Percentiles rank a stretch among this genome's conserved stretches.
Conservation (phyloP, 163 green algal species). For the Chloromonas sp. region DNA sequence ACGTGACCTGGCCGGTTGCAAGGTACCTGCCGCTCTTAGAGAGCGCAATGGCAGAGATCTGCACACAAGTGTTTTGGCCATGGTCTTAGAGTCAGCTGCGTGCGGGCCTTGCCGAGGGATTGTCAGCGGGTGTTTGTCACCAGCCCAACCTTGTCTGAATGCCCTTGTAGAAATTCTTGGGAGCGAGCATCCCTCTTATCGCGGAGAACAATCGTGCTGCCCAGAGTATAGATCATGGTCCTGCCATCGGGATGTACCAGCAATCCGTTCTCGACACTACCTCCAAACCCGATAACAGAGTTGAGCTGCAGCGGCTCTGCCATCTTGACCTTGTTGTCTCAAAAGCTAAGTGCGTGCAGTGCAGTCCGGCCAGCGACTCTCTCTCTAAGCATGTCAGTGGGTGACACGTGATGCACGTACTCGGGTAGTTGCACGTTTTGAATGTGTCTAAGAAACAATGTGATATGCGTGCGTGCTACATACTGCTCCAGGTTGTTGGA, state of each 20-base stretch:
- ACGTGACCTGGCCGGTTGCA: constrained; percentile 70
- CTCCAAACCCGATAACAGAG: constrained; percentile 57
- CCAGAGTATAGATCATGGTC: constrained; percentile 74
- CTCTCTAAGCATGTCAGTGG: too few species aligned
- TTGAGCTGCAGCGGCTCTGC: constrained; percentile 25
- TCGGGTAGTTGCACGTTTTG: too few species aligned
- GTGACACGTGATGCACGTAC: too few species aligned
- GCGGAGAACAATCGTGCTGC: constrained; percentile 68
- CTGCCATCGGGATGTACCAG: constrained; percentile 60
- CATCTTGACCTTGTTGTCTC: constrained; percentile 6
- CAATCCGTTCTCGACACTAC: constrained; percentile 56
- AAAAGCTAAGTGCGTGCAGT: too few species aligned
- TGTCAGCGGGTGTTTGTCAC: neutral
- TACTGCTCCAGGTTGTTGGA: too few species aligned
- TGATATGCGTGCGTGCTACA: too few species aligned
- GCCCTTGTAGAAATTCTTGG: constrained; percentile 76
- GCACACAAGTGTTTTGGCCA: neutral
- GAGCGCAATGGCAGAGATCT: constrained; percentile 72
- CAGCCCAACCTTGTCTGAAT: constrained; percentile 59
- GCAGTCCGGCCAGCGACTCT: too few species aligned
- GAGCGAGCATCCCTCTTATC: constrained; percentile 43
- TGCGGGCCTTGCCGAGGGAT: neutral
- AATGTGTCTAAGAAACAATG: too few species aligned
- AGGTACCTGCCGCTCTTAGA: constrained; percentile 64
- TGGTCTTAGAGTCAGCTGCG: neutral